These are phyloP conservation scores for Rhododendron vialii DNA, from an alignment of 148 eudicot genomes.

Conservation along the genomic window DNA sequence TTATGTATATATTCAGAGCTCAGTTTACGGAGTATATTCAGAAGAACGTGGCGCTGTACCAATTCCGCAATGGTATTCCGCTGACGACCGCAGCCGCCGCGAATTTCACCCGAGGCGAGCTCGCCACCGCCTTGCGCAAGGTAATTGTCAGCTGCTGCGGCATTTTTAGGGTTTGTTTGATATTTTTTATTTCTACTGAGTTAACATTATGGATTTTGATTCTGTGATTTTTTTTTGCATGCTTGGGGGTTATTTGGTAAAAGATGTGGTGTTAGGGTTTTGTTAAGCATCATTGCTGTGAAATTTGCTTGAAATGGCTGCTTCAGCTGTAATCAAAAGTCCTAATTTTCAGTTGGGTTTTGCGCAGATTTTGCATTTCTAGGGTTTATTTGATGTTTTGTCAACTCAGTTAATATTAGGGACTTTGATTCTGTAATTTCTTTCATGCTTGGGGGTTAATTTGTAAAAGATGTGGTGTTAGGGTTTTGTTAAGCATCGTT, in stretches of 20 bases:
- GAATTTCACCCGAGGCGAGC: constrained; percentile 85
- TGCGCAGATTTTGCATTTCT: too few species aligned
- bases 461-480: not conserved
- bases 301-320: not conserved
- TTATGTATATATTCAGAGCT: constrained; percentile 37
- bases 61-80: constrained; percentile 78
- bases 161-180: not conserved
- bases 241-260: not conserved
- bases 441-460: not conserved
- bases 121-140: constrained; percentile 84
- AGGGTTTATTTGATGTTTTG: not conserved
- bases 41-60: constrained; percentile 72
- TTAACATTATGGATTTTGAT: not conserved
- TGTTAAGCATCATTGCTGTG: not conserved
- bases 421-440: not conserved
- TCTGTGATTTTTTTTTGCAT: not conserved
- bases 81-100: constrained; percentile 83
- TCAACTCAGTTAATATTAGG: not conserved
- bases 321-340: not conserved
- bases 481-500: not conserved
- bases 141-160: constrained; percentile 20
- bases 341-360: not conserved
- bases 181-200: too few species aligned
- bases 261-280: not conserved
- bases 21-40: constrained; percentile 85